Evolutionary conservation across 495 filamentous ascomycete species (phyloP), one percentile per base, ranked within the genome.

Genomic region (Penicillium macrosclerotiorum): DNA sequence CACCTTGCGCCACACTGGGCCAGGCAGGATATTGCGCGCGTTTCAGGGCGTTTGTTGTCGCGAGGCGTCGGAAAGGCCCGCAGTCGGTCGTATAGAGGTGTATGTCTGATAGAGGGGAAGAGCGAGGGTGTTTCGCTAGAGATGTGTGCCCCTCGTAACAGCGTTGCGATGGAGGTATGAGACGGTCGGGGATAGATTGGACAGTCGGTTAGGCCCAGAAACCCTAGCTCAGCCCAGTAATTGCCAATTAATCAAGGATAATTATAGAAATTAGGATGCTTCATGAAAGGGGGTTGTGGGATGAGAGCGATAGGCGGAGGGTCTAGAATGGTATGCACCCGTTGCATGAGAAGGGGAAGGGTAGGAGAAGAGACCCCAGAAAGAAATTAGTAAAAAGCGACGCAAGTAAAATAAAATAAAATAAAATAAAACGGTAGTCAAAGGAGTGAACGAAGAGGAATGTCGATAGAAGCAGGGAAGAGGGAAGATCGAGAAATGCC

Each of bases 361-460:
- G n/a, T n/a, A n/a, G n/a, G n/a, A n/a, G 35, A 40, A 45, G 39
- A 37, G 29, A 43, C 20, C n/a, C n/a, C 34, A 24, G 18, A 13
- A n/a, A 35, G 35, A 23, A 26, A 44, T 30, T 40, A 39, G 22
- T 33, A 49, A 20, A 43, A 45, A n/a, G 18, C 37, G 27, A 54
- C 26, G 51, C 51, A 45, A 52, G 45, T 49, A 37, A 45, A 38
- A 32, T 35, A 42, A 49, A 42, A 20, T 41, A 47, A 27, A 49
- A 52, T 51, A 45, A 60, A 40, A 54, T 52, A 52, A 60, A 53
- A 31, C 51, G 51, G 46, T 36, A 62, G 35, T 37, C 57, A 62
- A 64, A 63, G 57, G 51, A 51, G 48, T 57, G 59, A 57, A 62
- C 45, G 52, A 60, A 56, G 50, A 43, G 55, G 49, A 56, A 27